A percentile compares a stretch with the other conserved stretches of the same genome.
These are phyloP conservation scores for Aspergillus saccharolyticus DNA, from an alignment of 495 filamentous ascomycete species.

Conservation along the genomic window DNA sequence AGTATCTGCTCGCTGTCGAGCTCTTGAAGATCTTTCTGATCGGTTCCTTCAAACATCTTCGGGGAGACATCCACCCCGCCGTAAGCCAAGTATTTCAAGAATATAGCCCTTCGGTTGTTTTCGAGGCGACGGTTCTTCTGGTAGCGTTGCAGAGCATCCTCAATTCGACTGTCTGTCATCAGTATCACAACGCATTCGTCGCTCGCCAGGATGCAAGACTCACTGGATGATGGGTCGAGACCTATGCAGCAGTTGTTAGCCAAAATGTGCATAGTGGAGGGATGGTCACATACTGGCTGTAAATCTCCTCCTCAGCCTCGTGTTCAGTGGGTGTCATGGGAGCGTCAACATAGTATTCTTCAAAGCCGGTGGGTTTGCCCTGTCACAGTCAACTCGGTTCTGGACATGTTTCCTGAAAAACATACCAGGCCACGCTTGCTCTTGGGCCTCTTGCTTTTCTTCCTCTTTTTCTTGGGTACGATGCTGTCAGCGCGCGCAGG, in stretches of 20 bases:
- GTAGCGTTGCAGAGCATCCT: conserved; percentile 81
- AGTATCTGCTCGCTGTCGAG: conserved; percentile 62
- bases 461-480: conserved; percentile 27
- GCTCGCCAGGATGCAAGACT: conserved; percentile 8
- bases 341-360: conserved; percentile 70
- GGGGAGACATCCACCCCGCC: conserved; percentile 70
- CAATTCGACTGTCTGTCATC: conserved; percentile 60
- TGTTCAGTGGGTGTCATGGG: conserved; percentile 67
- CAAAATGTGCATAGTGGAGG: conserved; percentile 15
- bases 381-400: conserved; percentile 19
- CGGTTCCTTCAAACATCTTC: conserved; percentile 63
- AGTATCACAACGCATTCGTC: not conserved
- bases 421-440: conserved; percentile 43
- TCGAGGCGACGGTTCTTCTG: conserved; percentile 69
- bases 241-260: conserved; percentile 18
- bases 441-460: conserved; percentile 36
- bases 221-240: conserved; percentile 37
- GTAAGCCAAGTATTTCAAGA: conserved; percentile 73
- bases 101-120: conserved; percentile 52
- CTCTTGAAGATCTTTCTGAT: conserved; percentile 45
- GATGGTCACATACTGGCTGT: conserved; percentile 41
- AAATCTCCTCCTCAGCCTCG: conserved; percentile 55
- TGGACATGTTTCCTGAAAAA: not conserved
- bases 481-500: conserved; percentile 13
- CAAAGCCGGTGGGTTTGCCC: conserved; percentile 55